Evolutionary conservation across 371 early-diverging fungal genomes (phyloP).

Genomic region (Dichotomocladium elegans): DNA sequence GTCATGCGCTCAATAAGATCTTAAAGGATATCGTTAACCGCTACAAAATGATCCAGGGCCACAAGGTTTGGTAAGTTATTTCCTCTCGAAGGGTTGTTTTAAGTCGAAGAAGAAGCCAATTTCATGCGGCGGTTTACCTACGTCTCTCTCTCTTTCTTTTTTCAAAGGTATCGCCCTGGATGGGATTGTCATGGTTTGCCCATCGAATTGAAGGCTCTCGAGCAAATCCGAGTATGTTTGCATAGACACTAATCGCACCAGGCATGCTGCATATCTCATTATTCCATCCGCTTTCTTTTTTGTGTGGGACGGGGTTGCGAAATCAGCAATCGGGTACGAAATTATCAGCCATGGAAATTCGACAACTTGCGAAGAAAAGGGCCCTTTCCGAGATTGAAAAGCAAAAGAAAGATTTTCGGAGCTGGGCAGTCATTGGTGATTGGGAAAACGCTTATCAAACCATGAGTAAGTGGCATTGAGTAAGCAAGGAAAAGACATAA

Average conservation of each 20-base stretch:
- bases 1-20: conserved; percentile 94
- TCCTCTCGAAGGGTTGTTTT: too few relatives aligned
- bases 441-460: conserved; percentile 83
- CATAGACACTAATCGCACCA: neutral
- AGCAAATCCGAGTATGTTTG: conserved; percentile 48
- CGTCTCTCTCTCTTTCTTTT: too few relatives aligned
- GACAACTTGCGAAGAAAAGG: conserved; percentile 63
- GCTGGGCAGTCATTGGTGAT: conserved; percentile 84
- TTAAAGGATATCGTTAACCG: conserved; percentile 92
- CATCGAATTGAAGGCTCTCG: conserved; percentile 90
- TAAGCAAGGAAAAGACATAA: too few relatives aligned
- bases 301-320: too few relatives aligned
- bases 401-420: conserved; percentile 65
- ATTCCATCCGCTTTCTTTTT: too few relatives aligned
- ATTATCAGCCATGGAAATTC: conserved; percentile 62
- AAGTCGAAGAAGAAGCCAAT: neutral
- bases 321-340: conserved; percentile 25
- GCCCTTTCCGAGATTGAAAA: conserved; percentile 65
- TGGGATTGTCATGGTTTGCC: conserved; percentile 98
- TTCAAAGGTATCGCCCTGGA: conserved; percentile 82
- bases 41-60: conserved; percentile 82
- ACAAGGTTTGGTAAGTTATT: conserved; percentile 66
- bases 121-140: too few relatives aligned
- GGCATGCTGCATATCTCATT: neutral
- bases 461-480: conserved; percentile 37